Evolutionary conservation across 352 stramenopile genomes (phyloP).

Genomic region (Blastocystis sp.): DNA sequence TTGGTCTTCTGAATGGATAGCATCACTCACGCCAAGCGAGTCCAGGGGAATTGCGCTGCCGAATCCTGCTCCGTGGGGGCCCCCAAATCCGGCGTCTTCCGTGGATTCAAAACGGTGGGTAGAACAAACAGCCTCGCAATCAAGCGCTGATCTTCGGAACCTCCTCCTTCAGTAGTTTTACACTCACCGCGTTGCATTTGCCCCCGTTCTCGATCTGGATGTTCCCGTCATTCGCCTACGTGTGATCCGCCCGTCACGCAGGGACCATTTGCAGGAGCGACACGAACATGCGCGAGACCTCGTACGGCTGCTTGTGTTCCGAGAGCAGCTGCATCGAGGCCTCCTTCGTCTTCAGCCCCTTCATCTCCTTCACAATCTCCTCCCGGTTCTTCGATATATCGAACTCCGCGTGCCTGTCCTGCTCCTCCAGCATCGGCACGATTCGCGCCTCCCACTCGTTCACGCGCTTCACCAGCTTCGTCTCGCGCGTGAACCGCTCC

Average conservation of each 20-base stretch:
- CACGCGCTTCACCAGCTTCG: constrained; percentile 39
- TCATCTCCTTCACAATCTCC: constrained; percentile 8
- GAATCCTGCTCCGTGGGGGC: background rate
- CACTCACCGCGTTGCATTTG: constrained; percentile 1
- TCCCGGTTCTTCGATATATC: constrained; percentile 3
- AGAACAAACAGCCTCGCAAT: background rate
- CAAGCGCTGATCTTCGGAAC: background rate
- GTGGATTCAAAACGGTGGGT: too few species aligned
- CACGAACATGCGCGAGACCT: constrained; percentile 52
- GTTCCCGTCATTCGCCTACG: constrained; percentile 47
- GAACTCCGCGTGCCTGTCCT: constrained; percentile 23
- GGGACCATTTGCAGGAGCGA: constrained; percentile 32
- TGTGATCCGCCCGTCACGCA: background rate
- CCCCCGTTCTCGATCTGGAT: background rate
- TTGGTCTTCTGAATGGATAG: background rate
- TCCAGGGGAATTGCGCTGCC: background rate
- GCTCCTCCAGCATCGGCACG: constrained; percentile 37
- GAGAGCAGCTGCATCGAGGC: background rate
- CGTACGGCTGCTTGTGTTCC: background rate
- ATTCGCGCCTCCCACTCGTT: constrained; percentile 41
- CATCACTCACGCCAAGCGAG: background rate
- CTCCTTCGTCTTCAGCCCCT: constrained; percentile 13
- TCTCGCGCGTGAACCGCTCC: constrained; percentile 42
- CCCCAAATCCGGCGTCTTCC: background rate
- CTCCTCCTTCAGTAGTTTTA: constrained; percentile 10